Evolutionary conservation across 2,329 filamentous ascomycete species (phyloP).

Genomic region (Neoscytalidium dimidiatum): DNA sequence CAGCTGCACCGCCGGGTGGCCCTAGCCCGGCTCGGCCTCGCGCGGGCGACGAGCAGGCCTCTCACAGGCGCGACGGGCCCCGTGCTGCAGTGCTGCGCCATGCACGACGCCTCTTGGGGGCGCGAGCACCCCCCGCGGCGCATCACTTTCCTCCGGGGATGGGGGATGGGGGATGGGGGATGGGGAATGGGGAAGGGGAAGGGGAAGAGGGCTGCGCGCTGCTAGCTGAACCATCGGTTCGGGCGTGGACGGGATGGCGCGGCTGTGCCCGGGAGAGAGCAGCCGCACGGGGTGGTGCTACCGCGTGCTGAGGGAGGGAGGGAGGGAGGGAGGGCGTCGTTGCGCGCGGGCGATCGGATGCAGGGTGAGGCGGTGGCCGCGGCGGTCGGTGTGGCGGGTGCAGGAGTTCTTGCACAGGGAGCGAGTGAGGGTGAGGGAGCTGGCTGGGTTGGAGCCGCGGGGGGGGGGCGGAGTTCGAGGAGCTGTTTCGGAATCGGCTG

Average conservation of each 20-base stretch:
- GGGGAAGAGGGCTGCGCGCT: conserved; percentile 59
- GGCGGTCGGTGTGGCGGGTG: conserved; percentile 64
- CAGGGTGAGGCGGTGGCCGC: conserved; percentile 54
- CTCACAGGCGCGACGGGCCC: conserved; percentile 62
- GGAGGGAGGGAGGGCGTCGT: too few species aligned
- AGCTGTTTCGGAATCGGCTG: conserved; percentile 57
- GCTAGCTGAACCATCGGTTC: conserved; percentile 70
- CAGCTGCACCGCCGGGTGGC: background rate
- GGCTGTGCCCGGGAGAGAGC: conserved; percentile 55
- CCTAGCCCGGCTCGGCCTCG: conserved; percentile 50
- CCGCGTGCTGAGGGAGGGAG: conserved; percentile 59
- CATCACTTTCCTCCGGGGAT: too few species aligned
- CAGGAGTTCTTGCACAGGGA: conserved; percentile 65
- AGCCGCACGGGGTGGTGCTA: conserved; percentile 69
- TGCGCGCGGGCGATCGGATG: conserved; percentile 62
- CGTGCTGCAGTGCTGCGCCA: conserved; percentile 61
- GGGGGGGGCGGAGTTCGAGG: conserved; percentile 52
- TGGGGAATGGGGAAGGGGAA: conserved; percentile 50
- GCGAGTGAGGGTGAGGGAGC: conserved; percentile 51
- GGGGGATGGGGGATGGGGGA: conserved; percentile 65
- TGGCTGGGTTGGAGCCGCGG: conserved; percentile 45
- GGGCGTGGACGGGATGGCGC: conserved; percentile 62
- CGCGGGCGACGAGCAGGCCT: conserved; percentile 63
- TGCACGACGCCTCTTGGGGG: conserved; percentile 60
- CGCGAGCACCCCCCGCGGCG: conserved; percentile 52